phyloP scores from a whole-genome alignment of 495 filamentous ascomycete genomes.

The Aspergillus conjunctus region DNA sequence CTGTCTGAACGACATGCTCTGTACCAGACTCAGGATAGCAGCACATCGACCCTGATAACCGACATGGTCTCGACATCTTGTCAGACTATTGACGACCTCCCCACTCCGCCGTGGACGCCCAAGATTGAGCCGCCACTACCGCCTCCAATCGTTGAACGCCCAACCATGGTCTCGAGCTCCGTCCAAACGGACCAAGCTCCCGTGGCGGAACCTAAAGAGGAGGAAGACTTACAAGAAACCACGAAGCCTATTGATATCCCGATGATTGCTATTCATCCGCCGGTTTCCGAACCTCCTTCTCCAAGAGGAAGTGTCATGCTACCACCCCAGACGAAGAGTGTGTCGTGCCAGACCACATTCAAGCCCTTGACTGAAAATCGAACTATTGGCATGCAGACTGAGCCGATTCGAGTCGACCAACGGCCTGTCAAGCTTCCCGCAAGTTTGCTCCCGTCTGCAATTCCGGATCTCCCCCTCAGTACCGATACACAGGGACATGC shows the following conservation, averaged over 20 bases:
- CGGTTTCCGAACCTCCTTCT: constrained; percentile 64
- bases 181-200: constrained; percentile 67
- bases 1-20: background rate
- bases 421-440: constrained; percentile 72
- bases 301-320: constrained; percentile 61
- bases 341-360: constrained; percentile 55
- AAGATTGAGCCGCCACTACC: constrained; percentile 44
- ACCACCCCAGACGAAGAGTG: constrained; percentile 65
- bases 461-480: constrained; percentile 41
- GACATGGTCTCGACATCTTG: constrained; percentile 71
- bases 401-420: constrained; percentile 79
- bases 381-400: constrained; percentile 76
- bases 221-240: constrained; percentile 23
- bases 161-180: constrained; percentile 55
- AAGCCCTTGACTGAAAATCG: constrained; percentile 37
- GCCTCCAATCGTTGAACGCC: constrained; percentile 17
- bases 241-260: constrained; percentile 47
- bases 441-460: constrained; percentile 73
- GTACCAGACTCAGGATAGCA: constrained; percentile 31
- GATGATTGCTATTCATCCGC: constrained; percentile 67
- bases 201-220: constrained; percentile 19
- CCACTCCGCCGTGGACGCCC: constrained; percentile 70
- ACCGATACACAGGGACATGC: constrained; percentile 26
- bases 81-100: constrained; percentile 68
- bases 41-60: constrained; percentile 34